phyloP scores from a whole-genome alignment of 2,329 filamentous ascomycete species.

The Aspergillaceae sp. region DNA sequence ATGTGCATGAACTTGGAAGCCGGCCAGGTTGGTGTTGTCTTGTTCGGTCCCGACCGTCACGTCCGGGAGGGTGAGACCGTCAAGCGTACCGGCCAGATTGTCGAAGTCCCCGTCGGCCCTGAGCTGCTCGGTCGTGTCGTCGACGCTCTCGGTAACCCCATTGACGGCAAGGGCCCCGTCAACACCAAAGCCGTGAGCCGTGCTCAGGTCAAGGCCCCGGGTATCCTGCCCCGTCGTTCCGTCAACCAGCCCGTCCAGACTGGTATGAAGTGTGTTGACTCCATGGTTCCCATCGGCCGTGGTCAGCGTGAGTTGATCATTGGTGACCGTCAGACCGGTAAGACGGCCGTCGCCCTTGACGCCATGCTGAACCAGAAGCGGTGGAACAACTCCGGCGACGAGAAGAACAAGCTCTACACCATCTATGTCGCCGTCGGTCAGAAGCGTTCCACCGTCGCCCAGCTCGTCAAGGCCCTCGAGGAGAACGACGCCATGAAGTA shows the following conservation, averaged over 20 bases:
- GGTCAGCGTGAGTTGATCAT: conserved; percentile 99
- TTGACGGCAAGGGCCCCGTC: conserved; percentile 97
- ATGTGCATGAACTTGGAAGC: conserved; percentile 99
- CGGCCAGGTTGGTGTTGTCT: conserved; percentile 99
- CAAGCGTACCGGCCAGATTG: conserved; percentile 99
- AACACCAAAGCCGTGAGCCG: conserved; percentile 86
- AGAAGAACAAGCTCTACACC: conserved; percentile 98
- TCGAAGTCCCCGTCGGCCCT: conserved; percentile 88
- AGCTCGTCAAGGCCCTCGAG: conserved; percentile 99
- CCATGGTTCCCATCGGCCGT: conserved; percentile 99
- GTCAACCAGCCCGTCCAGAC: conserved; percentile 99
- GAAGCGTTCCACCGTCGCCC: conserved; percentile 98
- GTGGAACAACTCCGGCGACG: conserved; percentile 82
- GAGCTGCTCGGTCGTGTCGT: conserved; percentile 96
- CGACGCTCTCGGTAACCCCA: conserved; percentile 97
- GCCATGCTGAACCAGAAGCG: conserved; percentile 99
- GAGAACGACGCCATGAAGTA: conserved; percentile 99
- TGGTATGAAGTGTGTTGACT: conserved; percentile 97
- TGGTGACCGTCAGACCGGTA: conserved; percentile 99
- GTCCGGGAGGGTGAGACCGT: conserved; percentile 99
- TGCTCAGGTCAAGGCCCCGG: conserved; percentile 97
- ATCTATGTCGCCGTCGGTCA: conserved; percentile 98
- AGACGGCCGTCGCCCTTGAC: conserved; percentile 97
- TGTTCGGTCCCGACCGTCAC: conserved; percentile 99
- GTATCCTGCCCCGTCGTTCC: conserved; percentile 92